Percentiles rank a stretch among this genome's conserved stretches.
Evolutionary conservation across 371 early-diverging fungal species (phyloP).

Genomic region (Phascolomyces articulosus): DNA sequence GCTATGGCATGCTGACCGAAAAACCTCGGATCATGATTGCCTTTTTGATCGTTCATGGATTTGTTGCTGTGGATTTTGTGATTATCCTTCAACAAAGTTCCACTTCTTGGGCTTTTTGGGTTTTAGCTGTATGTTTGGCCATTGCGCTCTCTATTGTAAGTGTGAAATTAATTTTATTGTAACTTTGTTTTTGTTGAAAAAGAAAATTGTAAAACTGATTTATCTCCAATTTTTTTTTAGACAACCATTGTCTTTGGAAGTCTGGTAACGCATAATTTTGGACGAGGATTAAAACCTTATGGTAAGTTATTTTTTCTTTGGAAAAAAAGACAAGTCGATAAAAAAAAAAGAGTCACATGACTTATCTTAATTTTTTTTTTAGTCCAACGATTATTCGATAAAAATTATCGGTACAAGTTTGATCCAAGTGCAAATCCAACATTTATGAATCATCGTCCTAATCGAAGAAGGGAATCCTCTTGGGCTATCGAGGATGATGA

Average conservation of each 20-base stretch:
- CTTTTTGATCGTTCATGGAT: slow-evolving; percentile 31
- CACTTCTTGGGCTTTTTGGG: slow-evolving; percentile 52
- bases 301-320: slow-evolving; percentile 26
- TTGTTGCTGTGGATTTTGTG: slow-evolving; percentile 45
- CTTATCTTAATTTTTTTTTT: neutral
- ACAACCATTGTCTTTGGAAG: slow-evolving; percentile 35
- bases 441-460: neutral
- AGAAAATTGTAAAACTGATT: too few species aligned
- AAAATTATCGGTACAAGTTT: slow-evolving; percentile 19
- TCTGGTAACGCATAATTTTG: slow-evolving; percentile 41
- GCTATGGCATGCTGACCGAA: slow-evolving; percentile 39
- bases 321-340: neutral
- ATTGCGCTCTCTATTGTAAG: neutral
- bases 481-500: slow-evolving; percentile 27
- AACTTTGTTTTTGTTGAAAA: too few species aligned
- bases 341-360: neutral
- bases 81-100: slow-evolving; percentile 45
- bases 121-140: slow-evolving; percentile 37
- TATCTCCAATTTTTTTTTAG: too few species aligned
- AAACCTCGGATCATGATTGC: slow-evolving; percentile 31
- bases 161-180: too few species aligned
- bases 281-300: slow-evolving; percentile 48
- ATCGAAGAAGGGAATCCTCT: slow-evolving; percentile 4
- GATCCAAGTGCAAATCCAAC: slow-evolving; percentile 19
- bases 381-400: slow-evolving; percentile 28